Evolutionary conservation across 83 land plant genomes (phyloP), one percentile per base, ranked within the genome.

Genomic region (Picea abies): DNA sequence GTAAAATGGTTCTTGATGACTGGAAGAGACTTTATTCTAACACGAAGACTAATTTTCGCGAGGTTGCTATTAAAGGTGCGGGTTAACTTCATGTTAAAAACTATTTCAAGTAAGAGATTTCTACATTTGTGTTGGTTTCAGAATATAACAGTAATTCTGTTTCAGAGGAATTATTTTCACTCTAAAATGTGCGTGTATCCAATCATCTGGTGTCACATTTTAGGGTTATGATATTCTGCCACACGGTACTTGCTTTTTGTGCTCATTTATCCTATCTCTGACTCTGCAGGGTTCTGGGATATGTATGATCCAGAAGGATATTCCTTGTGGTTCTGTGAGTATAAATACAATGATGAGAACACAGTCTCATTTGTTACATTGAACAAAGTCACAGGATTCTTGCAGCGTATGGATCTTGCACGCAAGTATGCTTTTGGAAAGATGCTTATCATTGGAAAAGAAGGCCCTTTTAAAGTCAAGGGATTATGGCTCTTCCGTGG

Each of bases 401-500:
- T 97, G 25, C 99, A 97, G 87, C 82, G 99, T 20, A 95, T 97
- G 99, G 99, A 97, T 77, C 78, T 95, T 58, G 91, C 88, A 5
- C 92, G 99, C 66, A 97, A 97, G 87, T 94, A 92, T 84, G 98
- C 95, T 4, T 97, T 97, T 82, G 98, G 94, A 22, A 97, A 97
- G 90, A 92, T 97, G 90, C 94, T 97, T 41, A 89, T 97, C n/a
- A 89, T 97, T 56, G 99, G 99, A 0, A 80, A 90, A 1, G 84
- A 89, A 20, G 82, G 95, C 3, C 99, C 99, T 8, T 97, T 25
- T 89, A 95, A 95, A 86, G 94, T 97, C 70, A 92, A 92, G 87
- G 99, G 99, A 26, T 83, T 97, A 82, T 97, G 99, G 99, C 94
- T 97, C 23, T 97, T 97, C 97, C 92, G 98, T 16, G 99, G 99